Base-by-base conservation (phyloP, 805 yeast species). In the Vanderwaltozyma tropicalis region DNA sequence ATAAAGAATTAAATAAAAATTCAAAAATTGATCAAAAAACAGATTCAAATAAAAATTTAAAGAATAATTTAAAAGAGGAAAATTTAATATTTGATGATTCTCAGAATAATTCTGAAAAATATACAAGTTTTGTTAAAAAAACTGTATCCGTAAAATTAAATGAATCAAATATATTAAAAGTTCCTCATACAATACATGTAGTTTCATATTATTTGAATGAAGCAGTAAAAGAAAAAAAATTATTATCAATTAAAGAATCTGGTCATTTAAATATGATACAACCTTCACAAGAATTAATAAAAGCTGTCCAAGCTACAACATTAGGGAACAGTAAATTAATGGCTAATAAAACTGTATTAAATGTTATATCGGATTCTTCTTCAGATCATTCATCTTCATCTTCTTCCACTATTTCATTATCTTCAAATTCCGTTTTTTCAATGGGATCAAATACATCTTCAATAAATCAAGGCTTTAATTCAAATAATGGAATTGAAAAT, bases 181-280 rank as follows among this genome's bases (percentile, higher is more conserved):
- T 21, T n/a, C 10, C 4, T 13, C 34, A 38, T 21, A 38, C 41
- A 3, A 22, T 38, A 2, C 96, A 89, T 52, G 59, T 88, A 39
- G 76, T 88, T 3, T 76, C 88, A 8, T 88, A 88, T 59, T 88
- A 85, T 54, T 65, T 72, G 22, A 79, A 86, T 0, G 74, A 74
- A 16, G 95, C 88, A 55, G 92, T 86, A 4, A 52, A 74, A 36
- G 62, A 65, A 25, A 77, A 78, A 5, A 64, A 62, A 29, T 62
- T 87, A 32, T 49, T 58, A 0, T 63, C 78, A 19, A 95, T 95
- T 0, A 63, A 75, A 4, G 71, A 71, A 29, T 59, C 71, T 7
- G 67, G 71, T 7, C 48, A 53, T 15, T 66, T 84, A 38, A 69
- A 69, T 41, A 69, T 74, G 41, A 44, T 75, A 0, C 57, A 57